Conservation (phyloP, 805 yeast species). For the Starmera pachycereana region DNA sequence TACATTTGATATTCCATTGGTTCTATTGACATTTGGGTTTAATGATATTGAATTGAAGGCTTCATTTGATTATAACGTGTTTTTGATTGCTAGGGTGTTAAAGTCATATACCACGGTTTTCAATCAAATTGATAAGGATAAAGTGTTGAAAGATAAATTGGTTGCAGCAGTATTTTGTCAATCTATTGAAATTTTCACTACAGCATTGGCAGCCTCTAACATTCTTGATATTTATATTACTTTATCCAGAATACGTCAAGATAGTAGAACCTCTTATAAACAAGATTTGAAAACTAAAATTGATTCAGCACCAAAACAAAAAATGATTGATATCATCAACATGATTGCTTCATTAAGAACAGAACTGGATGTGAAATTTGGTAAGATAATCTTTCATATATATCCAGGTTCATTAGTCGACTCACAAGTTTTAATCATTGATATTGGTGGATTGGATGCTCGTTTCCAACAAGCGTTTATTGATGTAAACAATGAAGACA, state of each 20-base stretch:
- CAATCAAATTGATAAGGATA: conserved; percentile 49
- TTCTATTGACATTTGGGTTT: conserved; percentile 49
- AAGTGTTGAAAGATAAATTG: conserved; percentile 48
- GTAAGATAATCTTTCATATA: conserved; percentile 46
- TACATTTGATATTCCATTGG: conserved; percentile 50
- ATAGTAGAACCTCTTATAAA: conserved; percentile 58
- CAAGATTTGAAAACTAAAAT: conserved; percentile 57
- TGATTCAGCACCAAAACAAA: conserved; percentile 3
- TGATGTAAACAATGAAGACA: conserved; percentile 31
- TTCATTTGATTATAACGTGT: conserved; percentile 80
- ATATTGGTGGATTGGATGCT: conserved; percentile 43
- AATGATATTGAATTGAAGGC: conserved; percentile 46
- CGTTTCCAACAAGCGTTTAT: conserved; percentile 39
- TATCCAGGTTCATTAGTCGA: conserved; percentile 82
- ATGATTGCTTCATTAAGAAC: conserved; percentile 43
- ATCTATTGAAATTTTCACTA: conserved; percentile 50
- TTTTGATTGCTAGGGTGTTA: conserved; percentile 49
- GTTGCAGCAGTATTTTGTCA: conserved; percentile 40
- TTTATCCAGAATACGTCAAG: conserved; percentile 60
- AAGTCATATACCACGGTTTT: conserved; percentile 43
- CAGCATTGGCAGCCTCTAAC: conserved; percentile 81
- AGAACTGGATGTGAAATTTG: conserved; percentile 51
- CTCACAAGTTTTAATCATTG: conserved; percentile 58
- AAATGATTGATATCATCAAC: conserved; percentile 16
- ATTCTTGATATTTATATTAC: conserved; percentile 69